Percentiles rank a stretch among this genome's conserved stretches.
These are phyloP conservation scores for Stephania japonica DNA, from an alignment of 164 flowering plant genomes.

Conservation along the genomic window DNA sequence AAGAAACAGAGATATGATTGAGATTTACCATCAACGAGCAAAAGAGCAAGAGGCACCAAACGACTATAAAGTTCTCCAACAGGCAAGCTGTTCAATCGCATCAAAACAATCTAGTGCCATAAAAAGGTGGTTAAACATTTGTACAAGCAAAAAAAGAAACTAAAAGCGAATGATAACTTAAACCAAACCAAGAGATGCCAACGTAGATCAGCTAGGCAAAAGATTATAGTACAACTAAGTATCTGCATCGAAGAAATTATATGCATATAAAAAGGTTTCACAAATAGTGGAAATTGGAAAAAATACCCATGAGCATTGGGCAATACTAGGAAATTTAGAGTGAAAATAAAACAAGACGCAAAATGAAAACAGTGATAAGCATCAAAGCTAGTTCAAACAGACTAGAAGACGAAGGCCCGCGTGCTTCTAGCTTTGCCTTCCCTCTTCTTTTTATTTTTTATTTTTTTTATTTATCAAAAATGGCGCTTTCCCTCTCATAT, in stretches of 20 bases:
- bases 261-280: background rate
- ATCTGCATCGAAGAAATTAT: background rate
- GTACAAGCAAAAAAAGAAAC: background rate
- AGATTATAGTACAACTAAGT: background rate
- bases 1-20: background rate
- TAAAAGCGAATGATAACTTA: background rate
- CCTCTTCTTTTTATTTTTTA: too few relatives aligned
- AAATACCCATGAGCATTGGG: background rate
- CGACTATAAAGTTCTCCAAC: constrained; percentile 76
- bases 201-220: background rate
- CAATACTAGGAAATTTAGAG: background rate
- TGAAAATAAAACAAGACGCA: background rate
- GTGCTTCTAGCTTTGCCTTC: background rate
- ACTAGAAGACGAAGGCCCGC: background rate
- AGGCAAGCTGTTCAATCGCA: constrained; percentile 38
- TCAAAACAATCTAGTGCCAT: constrained; percentile 47
- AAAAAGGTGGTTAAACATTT: background rate
- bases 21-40: constrained; percentile 77
- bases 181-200: background rate
- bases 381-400: background rate
- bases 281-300: background rate
- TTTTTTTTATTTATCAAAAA: background rate
- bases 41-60: constrained; percentile 82
- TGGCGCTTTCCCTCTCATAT: too few relatives aligned
- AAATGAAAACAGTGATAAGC: background rate